phyloP scores from a whole-genome alignment of 148 eudicot genomes.

The Cornus suecica region DNA sequence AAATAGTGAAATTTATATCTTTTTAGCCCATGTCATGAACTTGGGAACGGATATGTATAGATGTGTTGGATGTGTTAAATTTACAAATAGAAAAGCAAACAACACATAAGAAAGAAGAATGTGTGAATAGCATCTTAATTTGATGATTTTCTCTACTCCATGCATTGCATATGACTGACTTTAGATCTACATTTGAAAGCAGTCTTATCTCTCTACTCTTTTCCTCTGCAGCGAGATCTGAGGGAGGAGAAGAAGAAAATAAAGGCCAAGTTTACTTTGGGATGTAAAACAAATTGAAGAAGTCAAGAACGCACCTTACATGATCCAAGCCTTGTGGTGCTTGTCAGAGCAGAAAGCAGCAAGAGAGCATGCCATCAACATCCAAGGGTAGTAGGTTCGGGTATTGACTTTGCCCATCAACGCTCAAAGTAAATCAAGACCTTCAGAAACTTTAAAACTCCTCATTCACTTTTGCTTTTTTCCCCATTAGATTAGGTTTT shows the following conservation, averaged over 20 bases:
- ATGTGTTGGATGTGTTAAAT: too few relatives aligned
- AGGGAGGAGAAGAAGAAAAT: slow-evolving; percentile 11
- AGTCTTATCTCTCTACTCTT: background rate
- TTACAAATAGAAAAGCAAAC: background rate
- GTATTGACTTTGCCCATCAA: slow-evolving; percentile 71
- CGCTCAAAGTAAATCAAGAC: slow-evolving; percentile 17
- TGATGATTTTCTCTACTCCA: background rate
- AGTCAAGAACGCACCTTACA: slow-evolving; percentile 99
- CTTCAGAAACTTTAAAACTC: slow-evolving; percentile 9
- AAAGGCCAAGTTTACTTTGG: slow-evolving; percentile 20
- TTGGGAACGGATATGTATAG: background rate
- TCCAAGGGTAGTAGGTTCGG: slow-evolving; percentile 83
- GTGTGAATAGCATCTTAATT: background rate
- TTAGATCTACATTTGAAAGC: background rate
- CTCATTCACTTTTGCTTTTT: slow-evolving; percentile 11
- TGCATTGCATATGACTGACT: background rate
- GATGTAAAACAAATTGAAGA: slow-evolving; percentile 36
- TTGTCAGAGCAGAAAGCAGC: slow-evolving; percentile 6
- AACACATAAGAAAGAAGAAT: background rate
- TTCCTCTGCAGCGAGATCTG: slow-evolving; percentile 15
- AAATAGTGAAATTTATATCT: too few relatives aligned
- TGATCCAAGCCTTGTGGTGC: slow-evolving; percentile 48
- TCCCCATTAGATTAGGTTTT: background rate
- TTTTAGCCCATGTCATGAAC: background rate
- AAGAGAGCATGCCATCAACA: slow-evolving; percentile 24